phyloP scores from a whole-genome alignment of 2,329 filamentous ascomycete genomes.

The Neonectria coccinea region DNA sequence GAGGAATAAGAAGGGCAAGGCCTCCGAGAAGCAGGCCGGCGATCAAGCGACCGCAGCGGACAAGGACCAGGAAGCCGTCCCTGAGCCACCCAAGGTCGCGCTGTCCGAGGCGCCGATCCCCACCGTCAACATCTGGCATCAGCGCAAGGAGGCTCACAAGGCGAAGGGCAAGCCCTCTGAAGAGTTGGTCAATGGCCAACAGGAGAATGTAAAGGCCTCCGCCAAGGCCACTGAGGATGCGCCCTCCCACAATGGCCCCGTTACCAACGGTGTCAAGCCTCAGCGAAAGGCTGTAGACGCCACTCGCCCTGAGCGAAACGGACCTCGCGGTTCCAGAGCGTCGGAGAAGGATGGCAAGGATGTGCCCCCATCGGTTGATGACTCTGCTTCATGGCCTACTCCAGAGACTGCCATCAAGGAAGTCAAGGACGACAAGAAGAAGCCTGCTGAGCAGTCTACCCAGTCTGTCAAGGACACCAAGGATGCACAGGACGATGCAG shows the following conservation, averaged over 20 bases:
- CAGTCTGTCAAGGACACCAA: conserved; percentile 77
- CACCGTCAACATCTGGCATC: conserved; percentile 87
- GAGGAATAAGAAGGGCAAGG: conserved; percentile 72
- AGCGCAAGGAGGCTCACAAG: conserved; percentile 75
- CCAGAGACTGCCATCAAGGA: conserved; percentile 80
- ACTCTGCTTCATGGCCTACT: conserved; percentile 89
- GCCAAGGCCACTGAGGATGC: conserved; percentile 42
- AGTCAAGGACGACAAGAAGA: conserved; percentile 77
- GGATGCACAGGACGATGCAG: conserved; percentile 67
- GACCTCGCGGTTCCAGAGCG: conserved; percentile 60
- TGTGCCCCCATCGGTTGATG: conserved; percentile 73
- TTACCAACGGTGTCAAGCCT: conserved; percentile 55
- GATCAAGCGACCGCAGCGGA: conserved; percentile 65
- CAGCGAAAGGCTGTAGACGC: conserved; percentile 58
- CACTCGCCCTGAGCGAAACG: conserved; percentile 55
- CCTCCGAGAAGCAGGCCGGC: conserved; percentile 55
- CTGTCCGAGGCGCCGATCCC: conserved; percentile 86
- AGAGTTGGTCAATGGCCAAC: conserved; percentile 48
- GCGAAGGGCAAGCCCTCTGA: conserved; percentile 65
- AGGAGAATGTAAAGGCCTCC: conserved; percentile 59
- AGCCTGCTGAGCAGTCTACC: conserved; percentile 71
- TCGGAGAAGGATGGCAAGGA: conserved; percentile 58
- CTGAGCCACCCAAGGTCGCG: conserved; percentile 68
- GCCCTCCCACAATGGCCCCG: conserved; percentile 39
- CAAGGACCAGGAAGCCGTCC: conserved; percentile 61